Evolutionary conservation across 495 filamentous ascomycete species (phyloP).

Genomic region (Podospora bellae-mahoneyi): DNA sequence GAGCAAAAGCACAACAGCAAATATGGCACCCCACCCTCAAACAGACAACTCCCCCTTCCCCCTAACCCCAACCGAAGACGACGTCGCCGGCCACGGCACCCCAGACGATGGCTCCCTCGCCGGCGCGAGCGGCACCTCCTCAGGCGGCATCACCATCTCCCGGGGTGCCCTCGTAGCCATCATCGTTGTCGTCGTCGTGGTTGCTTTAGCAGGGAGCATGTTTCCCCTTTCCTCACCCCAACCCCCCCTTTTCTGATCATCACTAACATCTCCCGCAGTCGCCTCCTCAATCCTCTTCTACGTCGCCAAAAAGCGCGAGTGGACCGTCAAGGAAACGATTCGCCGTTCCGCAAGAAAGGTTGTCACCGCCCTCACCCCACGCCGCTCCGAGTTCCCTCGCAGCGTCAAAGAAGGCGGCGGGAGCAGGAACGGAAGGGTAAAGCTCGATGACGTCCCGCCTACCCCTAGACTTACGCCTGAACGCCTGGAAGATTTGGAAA

Average conservation of each 20-base stretch:
- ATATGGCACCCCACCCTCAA: conserved; percentile 7
- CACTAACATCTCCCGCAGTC: conserved; percentile 32
- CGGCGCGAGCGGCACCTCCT: conserved; percentile 52
- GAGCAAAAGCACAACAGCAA: neutral
- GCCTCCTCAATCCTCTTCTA: conserved; percentile 50
- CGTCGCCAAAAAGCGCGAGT: conserved; percentile 55
- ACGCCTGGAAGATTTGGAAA: conserved; percentile 46
- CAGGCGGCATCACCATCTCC: conserved; percentile 52
- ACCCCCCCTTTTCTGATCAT: too few relatives aligned
- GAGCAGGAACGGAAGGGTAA: conserved; percentile 29
- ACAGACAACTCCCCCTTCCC: neutral
- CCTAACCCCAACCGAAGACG: neutral
- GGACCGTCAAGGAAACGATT: conserved; percentile 52
- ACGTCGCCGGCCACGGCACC: conserved; percentile 8
- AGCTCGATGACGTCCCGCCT: conserved; percentile 50
- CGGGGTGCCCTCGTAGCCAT: conserved; percentile 60
- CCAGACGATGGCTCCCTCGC: conserved; percentile 31
- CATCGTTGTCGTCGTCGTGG: conserved; percentile 56
- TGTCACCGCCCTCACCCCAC: conserved; percentile 51
- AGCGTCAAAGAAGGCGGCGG: conserved; percentile 44
- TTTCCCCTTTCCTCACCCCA: conserved; percentile 6
- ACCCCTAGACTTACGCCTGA: conserved; percentile 45
- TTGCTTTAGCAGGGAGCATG: conserved; percentile 57
- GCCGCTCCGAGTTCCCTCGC: conserved; percentile 52
- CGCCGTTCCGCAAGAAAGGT: conserved; percentile 53